Evolutionary conservation across 1,139 yeast genomes (phyloP), one percentile per base, ranked within the genome.

Genomic region (Nakaseomyces bracarensis): DNA sequence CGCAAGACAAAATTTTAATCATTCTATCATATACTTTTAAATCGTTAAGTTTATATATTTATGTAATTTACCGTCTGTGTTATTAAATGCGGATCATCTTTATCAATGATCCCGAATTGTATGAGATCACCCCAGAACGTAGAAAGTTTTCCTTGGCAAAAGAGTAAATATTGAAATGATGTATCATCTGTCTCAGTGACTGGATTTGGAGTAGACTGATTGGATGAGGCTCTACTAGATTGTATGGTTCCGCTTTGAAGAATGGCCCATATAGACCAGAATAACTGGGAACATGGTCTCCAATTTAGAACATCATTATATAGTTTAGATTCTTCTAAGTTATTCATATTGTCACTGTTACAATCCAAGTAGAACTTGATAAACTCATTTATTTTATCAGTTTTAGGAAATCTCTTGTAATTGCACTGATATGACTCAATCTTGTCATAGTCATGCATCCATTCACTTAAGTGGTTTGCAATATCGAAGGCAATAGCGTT

Each of bases 211-310:
- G 44, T 45, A 15, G 41, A 38, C 15, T 19, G 18, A 18, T 27
- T 26, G n/a, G 39, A 26, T 3, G 16, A 4, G 14, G 13, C 18
- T 9, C 22, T 20, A 14, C 26, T 20, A 8, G 29, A 3, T n/a
- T 33, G 20, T 11, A 37, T 26, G 7, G 22, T 20, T 26, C 82
- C 83, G 54, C 75, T 73, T 63, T 84, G 95, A 36, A 91, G 75
- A 42, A 91, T 71, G 0, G 95, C 97, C 98, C 98, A 91, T 20
- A 87, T 60, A 15, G 82, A 72, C 98, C 98, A 91, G 57, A 73
- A 77, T 5, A 84, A 69, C 43, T 81, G 82, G 15, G 79, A 89
- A 0, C 85, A 69, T 1, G 93, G 75, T 53, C 96, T 73, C 96
- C 96, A 89, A 42, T 70, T 69, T 6, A 76, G 66, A 35, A 79